Evolutionary conservation across 768 basidiomycete species (phyloP).

Genomic region (Gloeophyllum trabeum): DNA sequence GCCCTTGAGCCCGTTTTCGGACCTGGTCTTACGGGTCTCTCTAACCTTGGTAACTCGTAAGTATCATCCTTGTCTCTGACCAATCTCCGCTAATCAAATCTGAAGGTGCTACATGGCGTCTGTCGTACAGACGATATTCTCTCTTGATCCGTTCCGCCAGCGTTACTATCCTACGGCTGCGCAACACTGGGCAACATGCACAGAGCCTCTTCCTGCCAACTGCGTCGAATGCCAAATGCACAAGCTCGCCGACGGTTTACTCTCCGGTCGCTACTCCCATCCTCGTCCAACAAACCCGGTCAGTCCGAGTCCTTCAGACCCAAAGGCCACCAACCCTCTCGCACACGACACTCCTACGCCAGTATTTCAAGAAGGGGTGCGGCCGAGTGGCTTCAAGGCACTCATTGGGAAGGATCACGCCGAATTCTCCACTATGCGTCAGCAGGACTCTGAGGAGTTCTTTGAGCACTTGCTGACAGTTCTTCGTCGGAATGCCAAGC

Average conservation of each 20-base stretch:
- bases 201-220: conserved; percentile 57
- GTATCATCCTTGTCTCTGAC: conserved; percentile 1
- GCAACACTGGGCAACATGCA: conserved; percentile 51
- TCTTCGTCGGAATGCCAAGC: conserved; percentile 55
- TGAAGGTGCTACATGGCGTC: conserved; percentile 95
- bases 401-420: conserved; percentile 87
- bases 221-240: conserved; percentile 95
- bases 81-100: too few relatives aligned
- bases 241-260: conserved; percentile 85
- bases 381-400: conserved; percentile 75
- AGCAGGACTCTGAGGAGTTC: conserved; percentile 97
- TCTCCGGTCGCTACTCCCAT: conserved; percentile 84
- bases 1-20: conserved; percentile 86
- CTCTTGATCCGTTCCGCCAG: conserved; percentile 63
- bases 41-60: conserved; percentile 87
- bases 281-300: conserved; percentile 28
- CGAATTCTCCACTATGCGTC: conserved; percentile 93
- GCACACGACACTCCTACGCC: conserved; percentile 29
- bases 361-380: conserved; percentile 76
- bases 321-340: conserved; percentile 18
- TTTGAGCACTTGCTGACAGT: conserved; percentile 69
- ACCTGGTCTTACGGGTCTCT: conserved; percentile 76
- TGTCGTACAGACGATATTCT: conserved; percentile 77
- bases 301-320: conserved; percentile 9
- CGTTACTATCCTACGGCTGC: conserved; percentile 48